A percentile compares a stretch with the other conserved stretches of the same genome.
Evolutionary conservation across 179 eudicot species (phyloP).

Genomic region (Silene coronaria): DNA sequence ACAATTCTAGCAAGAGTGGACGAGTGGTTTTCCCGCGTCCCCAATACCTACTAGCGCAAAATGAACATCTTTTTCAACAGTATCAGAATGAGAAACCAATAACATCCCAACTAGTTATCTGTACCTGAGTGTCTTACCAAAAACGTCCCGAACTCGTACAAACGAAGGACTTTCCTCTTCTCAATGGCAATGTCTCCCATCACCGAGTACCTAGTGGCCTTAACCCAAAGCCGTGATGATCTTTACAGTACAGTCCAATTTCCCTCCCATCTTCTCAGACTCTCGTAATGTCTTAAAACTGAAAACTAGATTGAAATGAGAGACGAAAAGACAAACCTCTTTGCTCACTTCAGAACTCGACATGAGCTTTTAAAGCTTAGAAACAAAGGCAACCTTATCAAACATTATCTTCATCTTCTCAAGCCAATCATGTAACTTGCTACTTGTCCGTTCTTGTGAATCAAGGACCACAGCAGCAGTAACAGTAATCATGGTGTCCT

Average conservation of each 20-base stretch:
- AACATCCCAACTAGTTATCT: conserved; percentile 13
- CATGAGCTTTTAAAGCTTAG: not conserved
- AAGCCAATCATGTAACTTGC: conserved; percentile 18
- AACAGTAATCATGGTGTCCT: conserved; percentile 1
- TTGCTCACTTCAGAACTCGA: not conserved
- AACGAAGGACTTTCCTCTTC: conserved; percentile 18
- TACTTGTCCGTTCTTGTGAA: conserved; percentile 18
- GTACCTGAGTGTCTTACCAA: conserved; percentile 35
- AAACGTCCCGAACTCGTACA: conserved; percentile 2
- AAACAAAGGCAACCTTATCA: conserved; percentile 23
- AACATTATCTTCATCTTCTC: conserved; percentile 22
- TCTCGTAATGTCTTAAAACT: conserved; percentile 10
- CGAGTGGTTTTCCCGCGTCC: conserved; percentile 31
- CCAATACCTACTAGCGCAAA: conserved; percentile 28
- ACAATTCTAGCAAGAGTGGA: conserved; percentile 27
- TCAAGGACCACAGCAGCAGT: conserved; percentile 20
- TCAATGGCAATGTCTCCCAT: not conserved
- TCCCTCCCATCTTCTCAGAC: conserved; percentile 11
- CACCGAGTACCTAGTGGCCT: not conserved
- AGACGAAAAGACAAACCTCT: conserved; percentile 25
- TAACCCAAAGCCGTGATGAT: conserved; percentile 21
- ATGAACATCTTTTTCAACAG: not conserved
- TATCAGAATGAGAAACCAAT: not conserved
- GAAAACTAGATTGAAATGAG: conserved; percentile 13
- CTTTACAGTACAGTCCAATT: conserved; percentile 23